Conservation (phyloP, 805 yeast genomes). For the Scheffersomyces coipomensis region DNA sequence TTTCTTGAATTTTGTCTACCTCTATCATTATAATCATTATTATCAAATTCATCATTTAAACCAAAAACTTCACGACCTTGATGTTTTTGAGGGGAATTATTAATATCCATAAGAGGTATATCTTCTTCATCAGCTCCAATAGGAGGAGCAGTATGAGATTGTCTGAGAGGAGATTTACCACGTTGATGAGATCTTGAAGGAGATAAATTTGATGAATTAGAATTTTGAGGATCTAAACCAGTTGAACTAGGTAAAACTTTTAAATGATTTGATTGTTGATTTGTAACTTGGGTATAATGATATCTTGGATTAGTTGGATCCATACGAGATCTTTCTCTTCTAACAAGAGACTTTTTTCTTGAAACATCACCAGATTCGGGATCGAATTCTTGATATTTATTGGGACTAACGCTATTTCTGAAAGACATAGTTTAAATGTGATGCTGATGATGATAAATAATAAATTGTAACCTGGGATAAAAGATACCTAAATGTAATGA, state of each 20-base stretch:
- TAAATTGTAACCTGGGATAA: no score
- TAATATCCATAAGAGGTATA: constrained; percentile 42
- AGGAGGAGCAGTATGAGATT: neutral
- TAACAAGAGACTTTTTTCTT: constrained; percentile 69
- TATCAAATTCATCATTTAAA: constrained; percentile 55
- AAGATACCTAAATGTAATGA: no score
- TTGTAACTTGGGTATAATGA: constrained; percentile 74
- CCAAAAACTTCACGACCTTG: constrained; percentile 56
- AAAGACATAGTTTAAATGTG: no score
- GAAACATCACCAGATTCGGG: constrained; percentile 41
- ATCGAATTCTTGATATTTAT: constrained; percentile 38
- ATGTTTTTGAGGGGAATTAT: constrained; percentile 8
- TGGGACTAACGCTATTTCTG: constrained; percentile 21
- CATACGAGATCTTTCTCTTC: constrained; percentile 76
- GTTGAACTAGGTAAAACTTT: constrained; percentile 67
- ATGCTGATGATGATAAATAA: no score
- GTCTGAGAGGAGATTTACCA: neutral
- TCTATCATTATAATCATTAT: constrained; percentile 11
- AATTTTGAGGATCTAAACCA: constrained; percentile 57
- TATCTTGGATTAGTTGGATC: constrained; percentile 71
- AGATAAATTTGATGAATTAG: constrained; percentile 7
- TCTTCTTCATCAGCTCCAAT: constrained; percentile 30
- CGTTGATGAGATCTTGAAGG: constrained; percentile 5
- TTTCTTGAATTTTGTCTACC: constrained; percentile 4
- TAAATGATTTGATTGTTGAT: constrained; percentile 61